phyloP scores from a whole-genome alignment of 164 flowering plant genomes.

The Vitis labrusca region DNA sequence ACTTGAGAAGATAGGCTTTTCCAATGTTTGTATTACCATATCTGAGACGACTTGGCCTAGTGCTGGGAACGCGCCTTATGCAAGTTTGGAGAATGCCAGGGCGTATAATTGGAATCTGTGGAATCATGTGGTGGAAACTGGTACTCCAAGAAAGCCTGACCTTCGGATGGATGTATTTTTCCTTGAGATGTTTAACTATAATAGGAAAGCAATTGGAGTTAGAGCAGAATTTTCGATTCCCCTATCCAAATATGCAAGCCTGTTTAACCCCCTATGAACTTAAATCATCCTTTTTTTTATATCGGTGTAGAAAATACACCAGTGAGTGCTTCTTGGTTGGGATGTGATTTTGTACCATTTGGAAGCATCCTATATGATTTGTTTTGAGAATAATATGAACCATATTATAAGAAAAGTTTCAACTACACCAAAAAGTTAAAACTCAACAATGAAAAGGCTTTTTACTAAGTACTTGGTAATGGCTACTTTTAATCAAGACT shows the following conservation, averaged over 20 bases:
- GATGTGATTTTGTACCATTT: no score
- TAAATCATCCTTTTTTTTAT: no score
- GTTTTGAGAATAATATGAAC: no score
- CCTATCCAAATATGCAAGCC: conserved; percentile 20
- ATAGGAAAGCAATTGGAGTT: conserved; percentile 15
- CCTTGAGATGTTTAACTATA: conserved; percentile 30
- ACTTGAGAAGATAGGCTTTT: conserved; percentile 16
- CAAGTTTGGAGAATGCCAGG: conserved; percentile 17
- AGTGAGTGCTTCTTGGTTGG: no score
- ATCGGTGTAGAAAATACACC: no score
- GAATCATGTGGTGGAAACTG: background rate
- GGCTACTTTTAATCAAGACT: no score
- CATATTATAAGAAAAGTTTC: no score
- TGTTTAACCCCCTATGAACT: conserved; percentile 11
- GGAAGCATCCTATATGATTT: no score
- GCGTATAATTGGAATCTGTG: conserved; percentile 19
- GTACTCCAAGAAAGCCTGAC: conserved; percentile 29
- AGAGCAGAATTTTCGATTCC: conserved; percentile 25
- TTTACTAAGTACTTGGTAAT: no score
- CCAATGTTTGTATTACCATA: conserved; percentile 10
- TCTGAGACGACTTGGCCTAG: conserved; percentile 39
- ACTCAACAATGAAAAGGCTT: no score
- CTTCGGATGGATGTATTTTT: conserved; percentile 1
- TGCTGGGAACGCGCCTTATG: conserved; percentile 19
- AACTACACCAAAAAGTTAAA: no score